A percentile compares a stretch with the other conserved stretches of the same genome.
These are phyloP conservation scores for Suillus occidentalis DNA, from an alignment of 768 basidiomycete species.

Conservation along the genomic window DNA sequence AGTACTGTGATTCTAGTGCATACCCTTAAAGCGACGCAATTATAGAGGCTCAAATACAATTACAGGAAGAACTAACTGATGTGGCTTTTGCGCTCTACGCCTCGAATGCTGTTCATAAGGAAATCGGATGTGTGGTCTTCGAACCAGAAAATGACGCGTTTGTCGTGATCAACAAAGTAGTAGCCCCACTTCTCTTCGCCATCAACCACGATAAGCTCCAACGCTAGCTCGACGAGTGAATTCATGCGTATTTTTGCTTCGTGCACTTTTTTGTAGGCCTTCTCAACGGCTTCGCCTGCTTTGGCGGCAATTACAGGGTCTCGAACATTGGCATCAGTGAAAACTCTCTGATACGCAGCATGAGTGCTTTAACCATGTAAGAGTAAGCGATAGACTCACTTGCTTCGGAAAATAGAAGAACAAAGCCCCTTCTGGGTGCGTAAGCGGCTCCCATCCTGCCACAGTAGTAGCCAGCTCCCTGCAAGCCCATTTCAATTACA, in stretches of 20 bases:
- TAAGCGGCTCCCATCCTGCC: background rate
- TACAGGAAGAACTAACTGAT: background rate
- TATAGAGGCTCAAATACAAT: background rate
- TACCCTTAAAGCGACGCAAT: background rate
- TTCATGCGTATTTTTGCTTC: fast-evolving
- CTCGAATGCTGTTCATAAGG: background rate
- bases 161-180: background rate
- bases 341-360: background rate
- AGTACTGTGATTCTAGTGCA: background rate
- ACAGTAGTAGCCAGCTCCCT: background rate
- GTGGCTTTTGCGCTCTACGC: background rate
- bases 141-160: background rate
- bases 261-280: background rate
- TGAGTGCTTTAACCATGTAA: background rate
- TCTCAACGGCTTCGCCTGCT: background rate
- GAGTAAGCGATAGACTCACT: background rate
- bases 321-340: conserved; percentile 1
- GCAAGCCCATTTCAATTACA: background rate
- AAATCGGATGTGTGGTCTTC: background rate
- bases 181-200: background rate
- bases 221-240: background rate
- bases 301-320: background rate
- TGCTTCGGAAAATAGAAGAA: background rate
- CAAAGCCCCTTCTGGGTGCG: background rate
- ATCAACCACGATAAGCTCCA: background rate